A percentile compares a stretch with the other conserved stretches of the same genome.
phyloP scores from a whole-genome alignment of 345 rosid species.

The Aquilaria yunnanensis region DNA sequence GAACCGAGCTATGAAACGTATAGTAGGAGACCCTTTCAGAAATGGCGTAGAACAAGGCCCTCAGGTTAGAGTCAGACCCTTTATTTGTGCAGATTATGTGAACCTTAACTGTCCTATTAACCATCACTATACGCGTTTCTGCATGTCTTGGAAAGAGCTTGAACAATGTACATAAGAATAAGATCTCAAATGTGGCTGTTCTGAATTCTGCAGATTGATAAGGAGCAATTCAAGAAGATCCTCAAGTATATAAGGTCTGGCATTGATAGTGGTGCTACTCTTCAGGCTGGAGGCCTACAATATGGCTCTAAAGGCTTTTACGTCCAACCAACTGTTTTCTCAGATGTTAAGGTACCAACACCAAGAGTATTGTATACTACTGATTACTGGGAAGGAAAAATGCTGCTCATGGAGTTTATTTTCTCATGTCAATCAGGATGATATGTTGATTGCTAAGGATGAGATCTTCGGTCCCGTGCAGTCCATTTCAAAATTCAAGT shows the following conservation, averaged over 20 bases:
- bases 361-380: not conserved
- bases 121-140: too few relatives aligned
- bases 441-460: conserved; percentile 62
- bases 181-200: not conserved
- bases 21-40: conserved; percentile 65
- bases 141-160: too few relatives aligned
- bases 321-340: conserved; percentile 70
- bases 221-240: conserved; percentile 53
- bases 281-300: conserved; percentile 66
- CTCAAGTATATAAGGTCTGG: conserved; percentile 49
- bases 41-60: conserved; percentile 66
- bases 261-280: conserved; percentile 56
- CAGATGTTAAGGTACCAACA: conserved; percentile 43
- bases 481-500: conserved; percentile 66
- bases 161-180: too few relatives aligned
- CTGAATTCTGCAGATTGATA: conserved; percentile 35
- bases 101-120: not conserved
- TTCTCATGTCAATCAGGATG: conserved; percentile 29
- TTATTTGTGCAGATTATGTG: not conserved
- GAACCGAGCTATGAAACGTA: conserved; percentile 43
- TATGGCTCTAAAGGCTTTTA: conserved; percentile 50
- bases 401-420: not conserved
- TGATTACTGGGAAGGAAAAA: not conserved
- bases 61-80: conserved; percentile 36
- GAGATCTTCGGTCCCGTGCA: conserved; percentile 83